Evolutionary conservation across 2,329 filamentous ascomycete species (phyloP), one percentile per base, ranked within the genome.

Genomic region (Colletotrichum sublineola): DNA sequence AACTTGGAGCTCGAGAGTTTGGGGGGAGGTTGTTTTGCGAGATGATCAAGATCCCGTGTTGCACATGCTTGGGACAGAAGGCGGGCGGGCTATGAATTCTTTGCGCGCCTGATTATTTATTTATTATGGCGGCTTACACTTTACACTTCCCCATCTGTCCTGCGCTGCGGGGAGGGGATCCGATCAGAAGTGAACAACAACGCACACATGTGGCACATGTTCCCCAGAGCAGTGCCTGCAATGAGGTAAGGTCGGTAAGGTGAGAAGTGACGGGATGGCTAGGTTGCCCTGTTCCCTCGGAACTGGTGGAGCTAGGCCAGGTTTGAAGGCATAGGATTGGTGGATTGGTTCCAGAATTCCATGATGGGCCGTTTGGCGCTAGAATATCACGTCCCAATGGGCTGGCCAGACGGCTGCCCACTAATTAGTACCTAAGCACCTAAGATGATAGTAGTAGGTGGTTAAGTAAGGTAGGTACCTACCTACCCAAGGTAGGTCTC

Each of bases 201-300:
- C 36, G 42, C 62, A 63, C 40, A 36, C 60, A 50, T n/a, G 44
- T 50, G 60, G 60, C 60, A 62, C 62, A 64, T 44, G 52, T 64
- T 33, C 48, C 40, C 50, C 38, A 18, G 24, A 38, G 60, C 48
- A 63, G 42, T 20, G 24, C 52, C 48, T 38, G 61, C 52, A 62
- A 61, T 46, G 50, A 52, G 50, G 40, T 63, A 55, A 72, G 69
- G 60, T 63, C 56, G 50, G 58, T 57, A 61, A 72, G 69, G 53
- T 69, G 69, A 69, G 38, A 69, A 64, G 66, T 72, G 69, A 69
- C 53, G 31, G 66, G 60, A 69, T 72, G 58, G 69, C 66, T 72
- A 46, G 66, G 20, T 48, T 29, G 38, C 20, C 36, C 36, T 42
- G 57, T 46, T n/a, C 36, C 42, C n/a, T 40, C 36, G 18, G 31